Base-by-base conservation (phyloP, 192 early-diverging fungal genomes). In the Spizellomyces sp. region DNA sequence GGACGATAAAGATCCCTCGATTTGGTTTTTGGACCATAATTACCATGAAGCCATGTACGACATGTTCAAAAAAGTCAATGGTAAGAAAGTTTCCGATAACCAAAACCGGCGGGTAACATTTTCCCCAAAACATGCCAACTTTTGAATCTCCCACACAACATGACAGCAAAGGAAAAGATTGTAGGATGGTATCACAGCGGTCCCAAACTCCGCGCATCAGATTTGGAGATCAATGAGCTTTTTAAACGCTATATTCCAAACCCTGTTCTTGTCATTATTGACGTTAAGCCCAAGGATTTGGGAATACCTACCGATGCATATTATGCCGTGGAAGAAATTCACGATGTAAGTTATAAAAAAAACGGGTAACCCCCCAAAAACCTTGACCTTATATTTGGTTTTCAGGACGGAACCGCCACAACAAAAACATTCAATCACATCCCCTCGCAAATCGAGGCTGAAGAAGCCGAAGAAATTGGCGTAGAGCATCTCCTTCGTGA, bases 61-160 rank as follows among this genome's bases (percentile, higher is more conserved):
- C 66, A 99, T 99, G 98, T 99, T 98, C 80, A 96, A 95, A 79
- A 99, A 99, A 86, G 95, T 99, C 27, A 99, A 98, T 81, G 96
- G 94, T 89, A 88, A 79, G 81, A 52, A 46, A 48, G 22, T 15
- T 27, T 46, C 22, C 6, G 15, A 22, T 65, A 42, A 43, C 12
- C n/a, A n/a, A 41, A 5, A 55, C 62, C 45, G 17, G n/a, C 21
- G 19, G 22, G 12, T 14, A 15, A 55, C 60, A 6, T 41, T 22
- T 4, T 62, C 6, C 60, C 15, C 19, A 36, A 61, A 27, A n/a
- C n/a, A 27, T 42, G 6, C 43, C 5, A 5, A 61, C 2, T 65
- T 47, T 44, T 3, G 0, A 36, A 36, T 2, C 27, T 36, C 3
- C 3, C 27, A 36, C 27, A 36, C 27, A 36, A 65, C 48, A 10